Base-by-base conservation (phyloP, 2,329 filamentous ascomycete genomes). In the Fusarium piperis region DNA sequence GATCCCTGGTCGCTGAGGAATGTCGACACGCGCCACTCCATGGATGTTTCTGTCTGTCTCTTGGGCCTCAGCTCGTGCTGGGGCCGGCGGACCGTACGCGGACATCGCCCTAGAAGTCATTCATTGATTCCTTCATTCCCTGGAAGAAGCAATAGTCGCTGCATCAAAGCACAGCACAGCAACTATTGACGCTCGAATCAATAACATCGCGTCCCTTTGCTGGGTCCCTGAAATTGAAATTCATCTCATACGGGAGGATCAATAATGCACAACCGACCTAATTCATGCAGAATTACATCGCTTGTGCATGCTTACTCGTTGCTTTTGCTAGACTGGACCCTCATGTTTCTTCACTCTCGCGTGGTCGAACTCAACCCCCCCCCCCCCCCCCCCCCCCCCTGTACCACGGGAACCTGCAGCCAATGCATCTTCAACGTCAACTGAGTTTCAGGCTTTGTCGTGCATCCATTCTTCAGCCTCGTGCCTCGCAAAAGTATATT, bases 1-100 rank as follows among this genome's bases (percentile, higher is more conserved):
- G 70, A 72, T 72, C 70, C 70, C 56, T 73, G 56, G 44, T 38
- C 23, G 9, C 32, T 62, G 66, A 62, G 70, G 70, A 72, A 72
- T 73, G 70, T 32, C 58, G 55, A 64, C 33, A 41, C 51, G 23
- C 66, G 70, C 70, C 70, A 72, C 66, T 64, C 70, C 70, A 72
- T 59, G 41, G 41, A 46, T 44, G 39, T 26, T 44, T 44, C 39
- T 44, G 39, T 26, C 20, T 67, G 69, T 66, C 51, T 65, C 57
- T 36, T 8, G n/a, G 48, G 48, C 48, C 48, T 52, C 48, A 52
- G 28, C 48, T 52, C 13, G 30, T 18, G 18, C n/a, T 52, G 44
- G 58, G 30, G 46, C 46, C 33, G 26, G 46, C n/a, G 35, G 44
- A 55, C 44, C 46, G 28, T 20, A 32, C 51, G 35, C 35, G 30